Evolutionary conservation across 371 early-diverging fungal genomes (phyloP).

Genomic region (Chytridium lagenaria): DNA sequence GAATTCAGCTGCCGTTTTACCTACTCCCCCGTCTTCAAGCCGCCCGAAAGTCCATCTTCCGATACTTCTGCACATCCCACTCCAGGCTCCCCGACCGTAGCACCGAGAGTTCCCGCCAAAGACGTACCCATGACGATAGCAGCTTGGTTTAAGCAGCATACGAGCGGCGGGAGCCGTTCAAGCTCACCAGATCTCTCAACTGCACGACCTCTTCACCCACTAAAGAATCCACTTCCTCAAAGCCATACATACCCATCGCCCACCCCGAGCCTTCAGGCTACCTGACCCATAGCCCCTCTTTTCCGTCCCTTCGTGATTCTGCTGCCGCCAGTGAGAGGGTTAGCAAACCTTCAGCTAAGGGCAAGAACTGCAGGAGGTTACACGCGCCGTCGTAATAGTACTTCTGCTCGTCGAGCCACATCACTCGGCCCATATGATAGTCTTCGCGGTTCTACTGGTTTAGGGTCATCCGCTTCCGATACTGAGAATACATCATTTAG

Average conservation of each 20-base stretch:
- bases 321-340: not conserved
- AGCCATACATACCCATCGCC: not conserved
- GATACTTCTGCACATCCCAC: no score
- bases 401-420: not conserved
- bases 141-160: conserved; percentile 1
- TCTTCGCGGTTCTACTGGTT: not conserved
- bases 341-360: no score
- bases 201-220: not conserved
- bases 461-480: not conserved
- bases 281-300: not conserved
- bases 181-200: not conserved
- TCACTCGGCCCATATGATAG: conserved; percentile 9
- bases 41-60: no score
- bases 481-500: not conserved
- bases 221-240: not conserved
- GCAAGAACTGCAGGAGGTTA: not conserved
- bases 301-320: not conserved
- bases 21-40: no score
- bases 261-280: not conserved
- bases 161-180: not conserved
- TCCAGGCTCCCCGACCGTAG: no score
- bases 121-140: not conserved
- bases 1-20: no score
- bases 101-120: not conserved
- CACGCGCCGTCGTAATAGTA: not conserved